These are phyloP conservation scores for Dactylella cylindrospora DNA, from an alignment of 2,329 filamentous ascomycete genomes.

Conservation along the genomic window DNA sequence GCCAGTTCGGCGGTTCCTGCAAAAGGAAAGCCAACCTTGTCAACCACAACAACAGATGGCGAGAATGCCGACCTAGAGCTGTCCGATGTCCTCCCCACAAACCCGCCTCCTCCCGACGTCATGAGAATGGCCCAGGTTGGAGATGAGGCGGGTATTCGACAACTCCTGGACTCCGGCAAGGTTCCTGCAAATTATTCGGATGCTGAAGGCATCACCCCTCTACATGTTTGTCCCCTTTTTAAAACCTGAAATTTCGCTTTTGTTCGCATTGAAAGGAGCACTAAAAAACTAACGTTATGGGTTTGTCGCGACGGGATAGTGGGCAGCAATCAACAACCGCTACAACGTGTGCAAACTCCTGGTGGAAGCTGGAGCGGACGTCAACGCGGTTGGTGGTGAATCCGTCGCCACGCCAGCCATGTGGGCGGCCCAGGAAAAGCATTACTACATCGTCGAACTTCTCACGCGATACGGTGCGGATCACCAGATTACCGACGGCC, in stretches of 20 bases:
- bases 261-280: background rate
- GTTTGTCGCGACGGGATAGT: slow-evolving; percentile 59
- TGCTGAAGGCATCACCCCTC: slow-evolving; percentile 88
- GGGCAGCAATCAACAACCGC: slow-evolving; percentile 98
- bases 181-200: slow-evolving; percentile 81
- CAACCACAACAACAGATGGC: slow-evolving; percentile 20
- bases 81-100: slow-evolving; percentile 28
- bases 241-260: slow-evolving; percentile 10
- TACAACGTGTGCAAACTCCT: slow-evolving; percentile 96
- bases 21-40: slow-evolving; percentile 42
- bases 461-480: slow-evolving; percentile 89
- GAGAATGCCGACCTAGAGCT: slow-evolving; percentile 34
- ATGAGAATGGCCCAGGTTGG: slow-evolving; percentile 93
- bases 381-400: slow-evolving; percentile 94
- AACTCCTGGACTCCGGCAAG: slow-evolving; percentile 79
- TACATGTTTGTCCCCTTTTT: slow-evolving; percentile 69
- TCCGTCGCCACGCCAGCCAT: slow-evolving; percentile 90
- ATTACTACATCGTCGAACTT: slow-evolving; percentile 94
- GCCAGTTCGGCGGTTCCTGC: slow-evolving; percentile 43
- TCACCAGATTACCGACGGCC: slow-evolving; percentile 84
- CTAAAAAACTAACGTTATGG: slow-evolving; percentile 40
- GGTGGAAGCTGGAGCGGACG: slow-evolving; percentile 78
- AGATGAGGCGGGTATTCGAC: slow-evolving; percentile 82
- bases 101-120: slow-evolving; percentile 62
- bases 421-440: slow-evolving; percentile 94